These are phyloP conservation scores for Phanerochaete carnosa DNA, from an alignment of 768 basidiomycete species.

Conservation along the genomic window DNA sequence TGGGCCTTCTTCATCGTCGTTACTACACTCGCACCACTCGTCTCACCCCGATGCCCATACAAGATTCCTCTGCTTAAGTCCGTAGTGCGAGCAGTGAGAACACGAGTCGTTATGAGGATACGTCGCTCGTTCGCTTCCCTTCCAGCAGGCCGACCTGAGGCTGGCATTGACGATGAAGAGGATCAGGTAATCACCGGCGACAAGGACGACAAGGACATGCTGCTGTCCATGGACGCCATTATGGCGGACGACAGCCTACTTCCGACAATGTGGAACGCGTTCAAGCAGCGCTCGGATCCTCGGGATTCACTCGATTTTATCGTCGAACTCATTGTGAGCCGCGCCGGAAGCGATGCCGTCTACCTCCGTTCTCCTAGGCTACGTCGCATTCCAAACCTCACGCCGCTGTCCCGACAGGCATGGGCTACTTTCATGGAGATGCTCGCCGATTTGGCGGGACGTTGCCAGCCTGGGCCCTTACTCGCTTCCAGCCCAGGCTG, in stretches of 20 bases:
- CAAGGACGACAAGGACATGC: neutral
- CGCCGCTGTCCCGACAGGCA: neutral
- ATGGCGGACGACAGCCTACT: neutral
- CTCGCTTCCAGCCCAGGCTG: neutral
- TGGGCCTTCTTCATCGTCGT: conserved; percentile 1
- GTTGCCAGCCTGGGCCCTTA: neutral
- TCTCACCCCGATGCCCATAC: conserved; percentile 10
- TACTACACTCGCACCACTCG: neutral
- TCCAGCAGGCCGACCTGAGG: neutral
- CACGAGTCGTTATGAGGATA: neutral
- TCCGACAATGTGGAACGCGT: neutral
- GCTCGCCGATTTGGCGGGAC: neutral
- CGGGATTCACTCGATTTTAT: neutral
- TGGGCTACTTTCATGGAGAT: neutral
- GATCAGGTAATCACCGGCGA: neutral
- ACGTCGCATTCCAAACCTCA: neutral
- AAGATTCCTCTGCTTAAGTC: conserved; percentile 3
- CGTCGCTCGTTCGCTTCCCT: neutral
- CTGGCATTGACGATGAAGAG: neutral
- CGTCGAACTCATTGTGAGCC: neutral
- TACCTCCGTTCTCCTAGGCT: neutral
- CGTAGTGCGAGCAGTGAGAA: neutral
- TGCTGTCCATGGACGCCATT: neutral
- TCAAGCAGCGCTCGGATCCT: neutral
- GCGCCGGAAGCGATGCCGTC: neutral